Evolutionary conservation across 306 rosid genomes (phyloP), one percentile per base, ranked within the genome.

Genomic region (Senna tora): DNA sequence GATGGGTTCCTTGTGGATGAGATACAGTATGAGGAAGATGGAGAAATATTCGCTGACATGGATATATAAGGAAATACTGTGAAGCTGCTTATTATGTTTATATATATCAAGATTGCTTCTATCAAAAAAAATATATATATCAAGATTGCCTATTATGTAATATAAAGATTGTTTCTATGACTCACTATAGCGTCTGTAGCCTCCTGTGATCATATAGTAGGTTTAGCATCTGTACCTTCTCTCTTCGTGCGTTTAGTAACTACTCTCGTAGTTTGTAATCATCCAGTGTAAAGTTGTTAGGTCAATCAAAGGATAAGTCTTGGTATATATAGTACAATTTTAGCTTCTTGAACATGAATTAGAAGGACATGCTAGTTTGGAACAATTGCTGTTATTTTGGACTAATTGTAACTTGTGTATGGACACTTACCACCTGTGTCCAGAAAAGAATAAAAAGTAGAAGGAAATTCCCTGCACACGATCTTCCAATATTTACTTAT

Each of bases 21-120:
- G 60, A 63, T 76, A 15, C 43, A 32, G 53, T 65, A 63, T 1
- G 92, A 84, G 72, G 92, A 89, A 53, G 97, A 94, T 38, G 97
- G 79, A 65, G 91, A 91, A 68, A 86, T 94, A 74, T 91, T 91
- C 38, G 84, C 90, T 65, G 89, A 77, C 82, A 91, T 91, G 97
- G 99, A 94, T 83, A 91, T 94, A 19, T 94, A 82, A 91, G 59
- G 70, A 41, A 39, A 52, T 38, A 19, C 14, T 9, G 49, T 36
- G 61, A 42, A 65, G 41, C 80, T n/a, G 67, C 79, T 43, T 49
- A 61, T 50, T 20, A 71, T 77, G 73, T 60, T 46, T 45, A 14
- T 57, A 57, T 28, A 57, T 77, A 77, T 75, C 80, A 76, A 60
- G 64, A 60, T 67, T n/a, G 52, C 36, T 16, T 38, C 55, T n/a